Evolutionary conservation across 495 filamentous ascomycete genomes (phyloP), one percentile per base, ranked within the genome.

Genomic region (Xylaria venustula): DNA sequence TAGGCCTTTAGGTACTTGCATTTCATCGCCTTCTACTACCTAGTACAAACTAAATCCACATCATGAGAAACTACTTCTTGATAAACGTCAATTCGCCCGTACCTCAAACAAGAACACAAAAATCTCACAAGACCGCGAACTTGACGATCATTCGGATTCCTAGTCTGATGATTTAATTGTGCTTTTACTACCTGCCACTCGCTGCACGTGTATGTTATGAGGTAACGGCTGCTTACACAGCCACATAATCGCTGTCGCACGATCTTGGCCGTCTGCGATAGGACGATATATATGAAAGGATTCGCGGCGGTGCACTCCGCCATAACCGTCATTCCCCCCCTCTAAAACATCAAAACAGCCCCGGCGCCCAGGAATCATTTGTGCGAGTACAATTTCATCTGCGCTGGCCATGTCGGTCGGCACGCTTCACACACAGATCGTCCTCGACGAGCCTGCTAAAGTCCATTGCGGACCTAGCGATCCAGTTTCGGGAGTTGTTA

Each of bases 371-470:
- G 6, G 26, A 37, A 7, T 3, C n/a, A 20, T 25, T 2, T 4
- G 8, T 0, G 25, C 17, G n/a, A 36, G 4, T 12, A 20, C 9
- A 37, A 22, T 25, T 37, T 17, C n/a, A 42, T 41, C n/a, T 14
- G 51, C 34, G 3, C n/a, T 45, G 2, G 15, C 28, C 40, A 61
- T 61, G 58, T 37, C 41, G 26, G 23, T 54, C 20, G 58, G 58
- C 50, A 54, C 42, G 32, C 58, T 61, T 37, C 4, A 22, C 15
- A 23, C 58, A 17, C 9, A 40, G 0, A 28, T 54, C 49, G 30
- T 61, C 20, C 30, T 61, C 30, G 22, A 25, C 12, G 58, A 61
- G 6, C 58, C 58, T n/a, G 41, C 23, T 14, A 61, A 48, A 50
- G 22, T 54, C 5, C 58, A 61, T 7, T 47, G 41, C 28, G 58